phyloP scores from a whole-genome alignment of 371 early-diverging fungal species.

The Mucor saturninus region DNA sequence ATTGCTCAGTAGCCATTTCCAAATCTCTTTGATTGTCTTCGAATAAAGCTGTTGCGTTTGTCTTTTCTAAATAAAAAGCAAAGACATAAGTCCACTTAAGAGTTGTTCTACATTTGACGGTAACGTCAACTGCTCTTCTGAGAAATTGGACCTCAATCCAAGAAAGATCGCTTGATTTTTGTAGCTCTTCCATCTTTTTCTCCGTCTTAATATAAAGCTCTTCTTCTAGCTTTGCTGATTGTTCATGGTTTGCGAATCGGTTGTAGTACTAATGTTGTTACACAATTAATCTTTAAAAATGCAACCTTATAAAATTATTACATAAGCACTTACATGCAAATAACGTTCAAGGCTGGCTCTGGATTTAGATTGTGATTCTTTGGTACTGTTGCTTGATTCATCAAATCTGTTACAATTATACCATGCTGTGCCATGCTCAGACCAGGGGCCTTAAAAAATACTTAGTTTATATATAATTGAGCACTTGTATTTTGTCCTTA shows the following conservation, averaged over 20 bases:
- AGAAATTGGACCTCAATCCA: conserved; percentile 99
- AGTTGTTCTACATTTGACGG: conserved; percentile 86
- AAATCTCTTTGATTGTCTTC: conserved; percentile 95
- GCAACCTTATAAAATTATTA: background rate
- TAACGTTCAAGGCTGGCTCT: conserved; percentile 88
- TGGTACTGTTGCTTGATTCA: conserved; percentile 80
- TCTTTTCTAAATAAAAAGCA: conserved; percentile 85
- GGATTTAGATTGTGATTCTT: conserved; percentile 74
- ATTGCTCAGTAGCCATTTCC: conserved; percentile 92
- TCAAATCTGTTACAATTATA: conserved; percentile 91
- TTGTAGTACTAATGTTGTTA: conserved; percentile 78
- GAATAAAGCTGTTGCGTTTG: conserved; percentile 88
- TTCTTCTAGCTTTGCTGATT: conserved; percentile 87
- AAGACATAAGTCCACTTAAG: conserved; percentile 97
- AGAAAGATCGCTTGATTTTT: conserved; percentile 81
- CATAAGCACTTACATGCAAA: conserved; percentile 75
- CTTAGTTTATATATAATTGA: background rate
- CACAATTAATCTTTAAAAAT: background rate
- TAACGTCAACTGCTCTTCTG: conserved; percentile 86
- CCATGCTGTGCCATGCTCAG: conserved; percentile 90
- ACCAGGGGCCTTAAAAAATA: conserved; percentile 66
- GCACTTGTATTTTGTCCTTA: conserved; percentile 42
- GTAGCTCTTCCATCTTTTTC: conserved; percentile 94
- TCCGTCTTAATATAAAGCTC: conserved; percentile 87
- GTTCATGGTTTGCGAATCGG: conserved; percentile 95